Evolutionary conservation across 257 asterid species (phyloP).

Genomic region (Fraxinus anomala): DNA sequence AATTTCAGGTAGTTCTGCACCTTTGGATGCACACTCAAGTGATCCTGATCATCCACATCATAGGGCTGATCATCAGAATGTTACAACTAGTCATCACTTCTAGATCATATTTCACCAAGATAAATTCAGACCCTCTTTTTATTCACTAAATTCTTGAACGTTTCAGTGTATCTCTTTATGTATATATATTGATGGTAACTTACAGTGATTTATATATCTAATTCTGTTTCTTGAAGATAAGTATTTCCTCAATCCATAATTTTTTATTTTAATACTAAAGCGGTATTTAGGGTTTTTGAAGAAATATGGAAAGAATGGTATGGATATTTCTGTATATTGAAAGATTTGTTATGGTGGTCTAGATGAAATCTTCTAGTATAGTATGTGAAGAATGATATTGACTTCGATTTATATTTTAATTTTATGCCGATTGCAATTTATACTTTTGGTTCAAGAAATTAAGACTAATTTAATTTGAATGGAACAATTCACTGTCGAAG

Average conservation of each 20-base stretch:
- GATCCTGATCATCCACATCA: slow-evolving; percentile 19
- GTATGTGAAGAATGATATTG: slow-evolving; percentile 8
- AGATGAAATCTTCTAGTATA: not conserved
- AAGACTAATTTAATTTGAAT: no score
- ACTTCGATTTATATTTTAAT: not conserved
- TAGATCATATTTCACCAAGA: not conserved
- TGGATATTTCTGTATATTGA: not conserved
- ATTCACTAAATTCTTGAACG: slow-evolving; percentile 13
- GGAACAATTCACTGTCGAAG: no score
- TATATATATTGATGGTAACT: not conserved
- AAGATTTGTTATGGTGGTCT: slow-evolving; percentile 1
- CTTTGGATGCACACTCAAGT: slow-evolving; percentile 25
- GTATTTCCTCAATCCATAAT: not conserved
- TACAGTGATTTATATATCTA: not conserved
- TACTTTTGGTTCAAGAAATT: slow-evolving; percentile 27
- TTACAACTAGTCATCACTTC: slow-evolving; percentile 28
- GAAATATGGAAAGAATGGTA: slow-evolving; percentile 9
- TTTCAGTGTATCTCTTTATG: not conserved
- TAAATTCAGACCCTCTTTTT: slow-evolving; percentile 14
- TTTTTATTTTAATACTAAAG: not conserved
- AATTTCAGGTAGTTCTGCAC: slow-evolving; percentile 32
- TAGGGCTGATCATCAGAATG: slow-evolving; percentile 32
- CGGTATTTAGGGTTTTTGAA: slow-evolving; percentile 36
- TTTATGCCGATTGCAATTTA: not conserved
- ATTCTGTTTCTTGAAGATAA: slow-evolving; percentile 16